phyloP scores from a whole-genome alignment of 2,329 filamentous ascomycete species.

The Cordyceps sp. region DNA sequence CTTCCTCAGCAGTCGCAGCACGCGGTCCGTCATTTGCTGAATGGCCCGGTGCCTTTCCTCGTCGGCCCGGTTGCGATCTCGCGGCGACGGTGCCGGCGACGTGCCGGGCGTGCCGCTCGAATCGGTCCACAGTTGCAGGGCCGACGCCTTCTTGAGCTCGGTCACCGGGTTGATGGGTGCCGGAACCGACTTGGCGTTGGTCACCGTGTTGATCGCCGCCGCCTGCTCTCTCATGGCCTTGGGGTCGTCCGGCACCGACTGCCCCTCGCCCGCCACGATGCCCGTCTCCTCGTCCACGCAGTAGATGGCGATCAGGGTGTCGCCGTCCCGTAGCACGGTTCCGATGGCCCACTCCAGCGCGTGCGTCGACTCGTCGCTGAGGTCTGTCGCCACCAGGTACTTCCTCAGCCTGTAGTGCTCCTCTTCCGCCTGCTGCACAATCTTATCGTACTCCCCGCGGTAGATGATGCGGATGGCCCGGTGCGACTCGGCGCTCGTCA shows the following conservation, averaged over 20 bases:
- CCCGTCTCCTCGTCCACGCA: constrained; percentile 78
- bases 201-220: constrained; percentile 50
- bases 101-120: constrained; percentile 19
- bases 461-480: constrained; percentile 81
- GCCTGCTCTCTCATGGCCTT: constrained; percentile 64
- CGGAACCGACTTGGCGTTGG: constrained; percentile 19
- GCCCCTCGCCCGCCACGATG: constrained; percentile 29
- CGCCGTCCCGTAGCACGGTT: constrained; percentile 82
- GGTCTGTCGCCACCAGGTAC: constrained; percentile 88
- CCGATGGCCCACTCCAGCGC: constrained; percentile 96
- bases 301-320: constrained; percentile 85
- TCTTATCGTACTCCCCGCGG: constrained; percentile 65
- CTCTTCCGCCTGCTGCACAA: constrained; percentile 63
- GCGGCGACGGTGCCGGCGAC: constrained; percentile 30
- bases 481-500: constrained; percentile 58
- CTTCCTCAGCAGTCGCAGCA: constrained; percentile 75
- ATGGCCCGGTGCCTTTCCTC: constrained; percentile 67
- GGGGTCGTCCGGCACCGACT: constrained; percentile 52
- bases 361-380: constrained; percentile 87
- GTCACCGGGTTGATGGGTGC: constrained; percentile 15
- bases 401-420: constrained; percentile 67
- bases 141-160: constrained; percentile 15
- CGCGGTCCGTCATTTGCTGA: constrained; percentile 69
- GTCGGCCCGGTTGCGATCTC: constrained; percentile 44
- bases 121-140: constrained; percentile 11